A percentile compares a stretch with the other conserved stretches of the same genome.
These are phyloP conservation scores for Delitschia confertaspora DNA, from an alignment of 495 filamentous ascomycete species.

Conservation along the genomic window DNA sequence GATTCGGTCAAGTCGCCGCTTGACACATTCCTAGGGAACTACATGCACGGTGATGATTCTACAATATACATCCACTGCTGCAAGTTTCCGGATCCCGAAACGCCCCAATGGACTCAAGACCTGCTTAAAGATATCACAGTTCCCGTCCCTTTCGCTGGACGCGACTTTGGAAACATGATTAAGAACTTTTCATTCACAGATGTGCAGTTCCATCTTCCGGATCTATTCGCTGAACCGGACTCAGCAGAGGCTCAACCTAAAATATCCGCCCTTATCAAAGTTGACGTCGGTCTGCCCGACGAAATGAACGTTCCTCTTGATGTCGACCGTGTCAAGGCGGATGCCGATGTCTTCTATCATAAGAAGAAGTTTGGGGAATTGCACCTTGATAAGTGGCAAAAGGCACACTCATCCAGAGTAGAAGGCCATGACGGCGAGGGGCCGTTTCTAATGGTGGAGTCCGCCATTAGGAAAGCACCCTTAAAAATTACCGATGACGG, in stretches of 20 bases:
- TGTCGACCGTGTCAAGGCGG: constrained; percentile 64
- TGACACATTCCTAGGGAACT: constrained; percentile 71
- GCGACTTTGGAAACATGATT: constrained; percentile 69
- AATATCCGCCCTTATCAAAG: constrained; percentile 73
- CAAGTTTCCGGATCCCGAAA: constrained; percentile 50
- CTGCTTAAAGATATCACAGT: constrained; percentile 74
- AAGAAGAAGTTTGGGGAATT: constrained; percentile 66
- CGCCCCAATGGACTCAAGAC: constrained; percentile 72
- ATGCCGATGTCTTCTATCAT: constrained; percentile 69
- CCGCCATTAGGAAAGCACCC: constrained; percentile 66
- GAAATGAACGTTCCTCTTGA: constrained; percentile 78
- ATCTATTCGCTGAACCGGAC: constrained; percentile 63
- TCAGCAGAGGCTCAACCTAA: constrained; percentile 65
- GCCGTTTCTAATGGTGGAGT: constrained; percentile 58
- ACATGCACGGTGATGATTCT: constrained; percentile 66
- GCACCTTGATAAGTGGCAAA: constrained; percentile 71
- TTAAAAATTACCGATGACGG: constrained; percentile 68
- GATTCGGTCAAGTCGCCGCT: constrained; percentile 67
- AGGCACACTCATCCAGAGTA: constrained; percentile 66
- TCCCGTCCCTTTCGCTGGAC: constrained; percentile 73
- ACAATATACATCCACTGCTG: constrained; percentile 76
- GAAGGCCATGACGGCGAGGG: constrained; percentile 44
- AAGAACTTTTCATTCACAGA: constrained; percentile 76
- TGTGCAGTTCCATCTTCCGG: constrained; percentile 74
- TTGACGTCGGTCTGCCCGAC: constrained; percentile 63